Percentiles rank a stretch among this genome's conserved stretches.
phyloP scores from a whole-genome alignment of 805 yeast genomes.

The Barnettozyma sucrosica region DNA sequence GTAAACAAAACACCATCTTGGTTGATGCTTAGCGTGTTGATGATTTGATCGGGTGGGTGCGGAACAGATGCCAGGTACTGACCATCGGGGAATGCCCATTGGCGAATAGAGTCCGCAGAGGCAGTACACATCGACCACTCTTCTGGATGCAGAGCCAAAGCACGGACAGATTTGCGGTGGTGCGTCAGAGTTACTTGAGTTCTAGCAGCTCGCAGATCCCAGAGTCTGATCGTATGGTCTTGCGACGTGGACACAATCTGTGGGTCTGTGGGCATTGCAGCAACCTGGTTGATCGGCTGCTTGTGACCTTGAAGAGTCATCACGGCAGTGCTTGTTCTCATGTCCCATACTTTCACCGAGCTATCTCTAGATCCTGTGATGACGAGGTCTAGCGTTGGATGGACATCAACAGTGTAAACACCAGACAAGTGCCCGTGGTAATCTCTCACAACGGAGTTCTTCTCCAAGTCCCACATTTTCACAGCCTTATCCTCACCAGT shows the following conservation, averaged over 20 bases:
- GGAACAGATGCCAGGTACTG: conserved; percentile 37
- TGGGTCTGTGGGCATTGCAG: conserved; percentile 69
- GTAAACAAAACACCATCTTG: conserved; percentile 59
- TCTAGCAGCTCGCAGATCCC: conserved; percentile 84
- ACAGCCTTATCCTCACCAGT: conserved; percentile 92
- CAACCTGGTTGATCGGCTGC: conserved; percentile 64
- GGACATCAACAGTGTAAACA: conserved; percentile 75
- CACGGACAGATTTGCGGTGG: conserved; percentile 77
- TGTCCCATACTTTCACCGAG: conserved; percentile 89
- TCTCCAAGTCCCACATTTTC: conserved; percentile 94
- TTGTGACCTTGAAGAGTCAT: conserved; percentile 80
- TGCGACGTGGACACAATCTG: conserved; percentile 78
- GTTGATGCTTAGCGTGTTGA: conserved; percentile 66
- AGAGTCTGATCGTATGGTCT: conserved; percentile 81
- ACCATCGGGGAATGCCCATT: conserved; percentile 82
- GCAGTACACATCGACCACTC: conserved; percentile 76
- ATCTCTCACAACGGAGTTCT: conserved; percentile 72
- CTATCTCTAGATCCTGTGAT: conserved; percentile 89
- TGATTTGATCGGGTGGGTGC: conserved; percentile 50
- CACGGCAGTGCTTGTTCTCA: conserved; percentile 69
- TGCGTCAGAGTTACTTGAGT: conserved; percentile 71
- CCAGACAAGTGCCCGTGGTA: conserved; percentile 95
- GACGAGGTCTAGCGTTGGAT: conserved; percentile 79
- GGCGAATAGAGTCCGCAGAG: conserved; percentile 73
- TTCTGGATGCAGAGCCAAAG: conserved; percentile 58